Evolutionary conservation across 2,329 filamentous ascomycete species (phyloP), one percentile per base, ranked within the genome.

Genomic region (Aspergillus cejpii): DNA sequence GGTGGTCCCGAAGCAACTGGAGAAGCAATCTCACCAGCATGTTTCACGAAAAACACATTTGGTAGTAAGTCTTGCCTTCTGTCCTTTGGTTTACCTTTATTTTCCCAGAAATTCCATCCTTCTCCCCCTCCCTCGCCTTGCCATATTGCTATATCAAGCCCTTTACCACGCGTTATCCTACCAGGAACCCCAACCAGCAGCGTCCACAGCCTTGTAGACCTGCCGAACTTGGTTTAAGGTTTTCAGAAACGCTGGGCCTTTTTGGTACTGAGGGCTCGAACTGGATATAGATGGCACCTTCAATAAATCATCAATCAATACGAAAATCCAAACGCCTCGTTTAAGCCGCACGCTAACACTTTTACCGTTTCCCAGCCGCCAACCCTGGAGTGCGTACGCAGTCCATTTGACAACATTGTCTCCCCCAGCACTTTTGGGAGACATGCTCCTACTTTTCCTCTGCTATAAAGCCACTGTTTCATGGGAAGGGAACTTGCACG

Each of bases 1-100:
- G 91, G 38, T 97, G 91, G 91, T 89, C 92, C 34, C 83, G 91
- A 60, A 96, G 90, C 75, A 97, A 97, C 70, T 97, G 91, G 91
- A 79, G 91, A 63, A 95, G 89, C 74, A 97, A 97, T 68, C 83
- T 88, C 68, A 96, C 88, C 41, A 96, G 88, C 67, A 76, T 96
- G 61, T 78, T 91, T 53, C 80, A 80, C 52, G 91, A 96, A 70
- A 75, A 84, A 63, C 79, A 88, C 61, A 87, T 96, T 60, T 88
- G 86, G 81, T 82, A 72, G 90, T 95, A 78, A 83, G 88, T 81
- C 46, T 46, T 53, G 7, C 28, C 51, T 28, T 37, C 19, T 43
- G 37, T 44, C 27, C 42, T 33, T 20, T 20, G 15, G 37, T 17
- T 17, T 43, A 40, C 20, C 26, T 44, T 29, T 14, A 19, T 11